Evolutionary conservation across 1,284 basidiomycete species (phyloP), one percentile per base, ranked within the genome.

Genomic region (Salmacisia buchloeana): DNA sequence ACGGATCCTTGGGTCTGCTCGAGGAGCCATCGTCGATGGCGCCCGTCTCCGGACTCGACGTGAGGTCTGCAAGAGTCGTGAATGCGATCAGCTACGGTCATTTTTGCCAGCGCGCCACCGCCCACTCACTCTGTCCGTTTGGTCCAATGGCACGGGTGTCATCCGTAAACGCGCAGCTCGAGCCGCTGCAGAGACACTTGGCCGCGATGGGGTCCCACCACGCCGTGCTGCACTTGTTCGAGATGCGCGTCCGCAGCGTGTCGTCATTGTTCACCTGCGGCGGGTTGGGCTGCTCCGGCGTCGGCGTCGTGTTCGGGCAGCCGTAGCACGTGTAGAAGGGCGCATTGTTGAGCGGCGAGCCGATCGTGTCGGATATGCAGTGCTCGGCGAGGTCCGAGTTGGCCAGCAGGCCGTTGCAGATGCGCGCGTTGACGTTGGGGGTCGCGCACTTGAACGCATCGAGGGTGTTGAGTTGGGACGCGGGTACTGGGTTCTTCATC

Each of bases 401-500:
- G 59, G 64, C 59, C 4, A 66, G 58, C 34, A 75, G 68, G 23
- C 74, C 74, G 58, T 73, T 73, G 69, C 74, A 76, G 49, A 76
- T 75, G 65, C 69, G 63, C 23, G 25, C 35, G 25, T 60, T 31
- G 38, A 72, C 68, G 23, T 69, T 61, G 63, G 74, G 67, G 35
- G 63, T 69, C 60, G 70, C 68, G 60, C 74, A 76, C 62, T 76
- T 70, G 67, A 76, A 76, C 18, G 65, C 73, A 58, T 69, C 67
- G 36, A 76, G 66, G 41, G 73, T 74, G 67, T 76, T 75, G 59
- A 76, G 68, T 65, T 76, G 69, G 61, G 64, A 67, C 3, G 74
- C 74, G 15, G 74, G 69, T 1, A 86, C 85, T 0, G 90, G 90
- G 79, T 90, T 85, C 70, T 82, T 82, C 58, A 89, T 85, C 88